A percentile compares a stretch with the other conserved stretches of the same genome.
Evolutionary conservation across 768 basidiomycete species (phyloP).

Genomic region (Mycena metata): DNA sequence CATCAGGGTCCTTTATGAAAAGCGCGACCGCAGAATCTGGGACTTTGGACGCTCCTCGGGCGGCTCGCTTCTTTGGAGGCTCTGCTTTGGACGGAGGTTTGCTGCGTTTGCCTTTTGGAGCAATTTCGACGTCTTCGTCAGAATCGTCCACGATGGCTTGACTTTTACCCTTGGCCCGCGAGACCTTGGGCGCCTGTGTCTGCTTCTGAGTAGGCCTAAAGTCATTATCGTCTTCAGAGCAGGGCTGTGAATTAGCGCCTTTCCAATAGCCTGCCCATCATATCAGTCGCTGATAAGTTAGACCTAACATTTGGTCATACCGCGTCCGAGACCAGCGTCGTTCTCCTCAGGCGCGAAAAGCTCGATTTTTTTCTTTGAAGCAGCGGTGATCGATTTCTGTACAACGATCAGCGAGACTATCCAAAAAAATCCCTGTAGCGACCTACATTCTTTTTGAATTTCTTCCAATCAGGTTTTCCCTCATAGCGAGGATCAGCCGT

Average conservation of each 20-base stretch:
- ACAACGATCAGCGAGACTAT: neutral
- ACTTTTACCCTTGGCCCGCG: conserved; percentile 42
- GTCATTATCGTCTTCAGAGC: conserved; percentile 36
- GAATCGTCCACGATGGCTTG: conserved; percentile 52
- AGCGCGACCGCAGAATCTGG: conserved; percentile 47
- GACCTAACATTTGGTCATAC: conserved; percentile 49
- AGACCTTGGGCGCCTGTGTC: conserved; percentile 35
- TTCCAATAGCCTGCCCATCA: conserved; percentile 69
- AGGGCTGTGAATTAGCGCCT: conserved; percentile 46
- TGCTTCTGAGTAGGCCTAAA: conserved; percentile 41
- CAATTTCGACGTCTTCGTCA: conserved; percentile 48
- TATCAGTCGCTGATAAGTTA: conserved; percentile 16
- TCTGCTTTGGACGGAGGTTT: conserved; percentile 50
- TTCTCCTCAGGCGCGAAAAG: conserved; percentile 64
- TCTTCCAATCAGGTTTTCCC: conserved; percentile 78
- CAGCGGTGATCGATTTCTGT: conserved; percentile 22
- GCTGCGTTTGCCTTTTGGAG: conserved; percentile 44
- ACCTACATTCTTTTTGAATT: conserved; percentile 76
- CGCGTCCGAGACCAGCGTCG: conserved; percentile 67
- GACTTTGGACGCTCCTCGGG: conserved; percentile 31
- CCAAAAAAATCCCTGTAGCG: neutral
- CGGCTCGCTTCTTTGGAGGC: conserved; percentile 38
- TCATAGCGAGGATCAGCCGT: conserved; percentile 56
- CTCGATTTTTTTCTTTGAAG: conserved; percentile 58
- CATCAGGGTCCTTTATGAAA: conserved; percentile 60